Evolutionary conservation across 2,329 filamentous ascomycete species (phyloP).

Genomic region (Biscogniauxia sp.): DNA sequence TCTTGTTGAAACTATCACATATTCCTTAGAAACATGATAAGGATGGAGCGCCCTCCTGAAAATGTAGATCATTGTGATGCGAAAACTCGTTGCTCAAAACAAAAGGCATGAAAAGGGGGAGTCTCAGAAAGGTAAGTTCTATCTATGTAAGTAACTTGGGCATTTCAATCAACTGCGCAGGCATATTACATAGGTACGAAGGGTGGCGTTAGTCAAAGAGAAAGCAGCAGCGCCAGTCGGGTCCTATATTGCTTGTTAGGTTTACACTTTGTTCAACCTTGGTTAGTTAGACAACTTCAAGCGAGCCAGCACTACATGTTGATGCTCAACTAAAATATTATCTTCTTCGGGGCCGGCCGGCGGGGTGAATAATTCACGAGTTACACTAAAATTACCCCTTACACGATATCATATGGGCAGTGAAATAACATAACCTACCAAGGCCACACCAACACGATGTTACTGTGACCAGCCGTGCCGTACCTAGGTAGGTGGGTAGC

Average conservation of each 20-base stretch:
- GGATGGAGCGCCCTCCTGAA: too few relatives aligned
- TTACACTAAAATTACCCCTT: background rate
- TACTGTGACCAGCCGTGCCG: constrained; percentile 2
- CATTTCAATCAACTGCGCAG: too few relatives aligned
- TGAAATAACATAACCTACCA: background rate
- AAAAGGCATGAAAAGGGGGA: background rate
- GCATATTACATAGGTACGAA: background rate
- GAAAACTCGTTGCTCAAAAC: background rate
- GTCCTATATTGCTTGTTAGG: background rate
- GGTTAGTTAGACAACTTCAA: too few relatives aligned
- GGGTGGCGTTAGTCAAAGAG: background rate
- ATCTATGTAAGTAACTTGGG: too few relatives aligned
- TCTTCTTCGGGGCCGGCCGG: too few relatives aligned
- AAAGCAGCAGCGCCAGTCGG: background rate
- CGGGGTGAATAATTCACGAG: background rate
- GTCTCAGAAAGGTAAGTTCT: background rate
- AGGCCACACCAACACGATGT: background rate
- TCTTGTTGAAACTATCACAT: too few relatives aligned
- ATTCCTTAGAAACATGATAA: too few relatives aligned
- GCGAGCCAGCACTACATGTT: too few relatives aligned
- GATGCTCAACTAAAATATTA: too few relatives aligned
- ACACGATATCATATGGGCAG: background rate
- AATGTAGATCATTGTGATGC: too few relatives aligned
- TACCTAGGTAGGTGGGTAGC: background rate
- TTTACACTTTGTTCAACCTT: background rate